A percentile compares a stretch with the other conserved stretches of the same genome.
phyloP scores from a whole-genome alignment of 1,139 yeast species.

The Hyphopichia pseudoburtonii region DNA sequence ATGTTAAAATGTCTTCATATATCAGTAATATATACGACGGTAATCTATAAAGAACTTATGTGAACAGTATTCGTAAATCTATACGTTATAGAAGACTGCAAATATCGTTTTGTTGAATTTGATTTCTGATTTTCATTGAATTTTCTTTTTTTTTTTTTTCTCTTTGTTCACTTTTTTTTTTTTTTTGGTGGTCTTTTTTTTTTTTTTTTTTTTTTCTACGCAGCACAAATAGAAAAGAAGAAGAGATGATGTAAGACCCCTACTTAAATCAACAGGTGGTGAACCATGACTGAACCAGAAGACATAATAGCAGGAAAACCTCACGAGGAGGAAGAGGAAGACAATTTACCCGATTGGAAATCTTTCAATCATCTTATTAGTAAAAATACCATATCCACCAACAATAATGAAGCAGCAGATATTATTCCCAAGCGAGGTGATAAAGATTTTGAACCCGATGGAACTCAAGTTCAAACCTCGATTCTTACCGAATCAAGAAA shows the following conservation, averaged over 20 bases:
- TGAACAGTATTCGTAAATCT: too few species aligned
- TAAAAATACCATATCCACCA: slow-evolving; percentile 8
- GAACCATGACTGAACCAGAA: background rate
- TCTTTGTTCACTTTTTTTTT: background rate
- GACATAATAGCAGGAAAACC: background rate
- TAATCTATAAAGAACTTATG: too few species aligned
- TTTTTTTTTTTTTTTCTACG: too few species aligned
- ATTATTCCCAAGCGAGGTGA: slow-evolving; percentile 70
- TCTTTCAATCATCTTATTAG: slow-evolving; percentile 25
- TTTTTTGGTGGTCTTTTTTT: too few species aligned
- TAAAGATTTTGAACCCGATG: slow-evolving; percentile 86
- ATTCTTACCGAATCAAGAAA: slow-evolving; percentile 56
- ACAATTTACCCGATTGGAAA: slow-evolving; percentile 73
- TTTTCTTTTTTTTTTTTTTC: background rate
- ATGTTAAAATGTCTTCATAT: too few species aligned
- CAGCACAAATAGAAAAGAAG: too few species aligned
- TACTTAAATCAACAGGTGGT: too few species aligned
- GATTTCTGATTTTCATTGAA: background rate
- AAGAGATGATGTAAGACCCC: too few species aligned
- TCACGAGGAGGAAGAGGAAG: slow-evolving; percentile 44
- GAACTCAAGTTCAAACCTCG: slow-evolving; percentile 58
- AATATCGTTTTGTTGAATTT: background rate
- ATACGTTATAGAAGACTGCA: too few species aligned
- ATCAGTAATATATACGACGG: too few species aligned
- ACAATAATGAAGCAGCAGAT: slow-evolving; percentile 18